phyloP scores from a whole-genome alignment of 2,329 filamentous ascomycete genomes.

The Monilinia polystroma region DNA sequence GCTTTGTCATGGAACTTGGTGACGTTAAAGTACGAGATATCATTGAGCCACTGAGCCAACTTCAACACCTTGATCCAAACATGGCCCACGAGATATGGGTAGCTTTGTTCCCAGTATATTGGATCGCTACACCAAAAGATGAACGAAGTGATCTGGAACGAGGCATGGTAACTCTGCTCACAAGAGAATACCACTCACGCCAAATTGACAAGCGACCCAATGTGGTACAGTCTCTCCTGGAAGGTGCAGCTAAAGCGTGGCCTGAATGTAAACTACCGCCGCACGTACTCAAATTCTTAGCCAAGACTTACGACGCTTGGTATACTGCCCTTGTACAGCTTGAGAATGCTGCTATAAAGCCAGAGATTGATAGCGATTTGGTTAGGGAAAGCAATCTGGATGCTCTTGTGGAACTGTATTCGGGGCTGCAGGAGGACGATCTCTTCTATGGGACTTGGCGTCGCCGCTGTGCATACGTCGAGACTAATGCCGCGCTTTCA shows the following conservation, averaged over 20 bases:
- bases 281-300: conserved; percentile 93
- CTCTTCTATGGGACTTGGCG: conserved; percentile 98
- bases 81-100: conserved; percentile 90
- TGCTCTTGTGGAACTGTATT: conserved; percentile 90
- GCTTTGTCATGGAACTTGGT: conserved; percentile 79
- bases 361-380: conserved; percentile 72
- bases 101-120: conserved; percentile 86
- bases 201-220: conserved; percentile 96
- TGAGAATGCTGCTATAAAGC: conserved; percentile 82
- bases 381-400: conserved; percentile 94
- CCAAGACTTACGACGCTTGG: conserved; percentile 93
- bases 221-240: conserved; percentile 87
- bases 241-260: conserved; percentile 79
- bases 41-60: conserved; percentile 83
- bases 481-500: conserved; percentile 94
- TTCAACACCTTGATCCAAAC: conserved; percentile 83
- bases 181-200: conserved; percentile 91
- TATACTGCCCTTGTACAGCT: conserved; percentile 90
- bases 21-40: conserved; percentile 87
- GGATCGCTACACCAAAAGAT: conserved; percentile 83
- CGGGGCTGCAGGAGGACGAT: conserved; percentile 88
- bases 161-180: conserved; percentile 83
- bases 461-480: conserved; percentile 89
- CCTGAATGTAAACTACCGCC: conserved; percentile 91
- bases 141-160: conserved; percentile 89